Conservation (phyloP, 2,329 filamentous ascomycete genomes). For the Arthrobotrys sphaeroides region DNA sequence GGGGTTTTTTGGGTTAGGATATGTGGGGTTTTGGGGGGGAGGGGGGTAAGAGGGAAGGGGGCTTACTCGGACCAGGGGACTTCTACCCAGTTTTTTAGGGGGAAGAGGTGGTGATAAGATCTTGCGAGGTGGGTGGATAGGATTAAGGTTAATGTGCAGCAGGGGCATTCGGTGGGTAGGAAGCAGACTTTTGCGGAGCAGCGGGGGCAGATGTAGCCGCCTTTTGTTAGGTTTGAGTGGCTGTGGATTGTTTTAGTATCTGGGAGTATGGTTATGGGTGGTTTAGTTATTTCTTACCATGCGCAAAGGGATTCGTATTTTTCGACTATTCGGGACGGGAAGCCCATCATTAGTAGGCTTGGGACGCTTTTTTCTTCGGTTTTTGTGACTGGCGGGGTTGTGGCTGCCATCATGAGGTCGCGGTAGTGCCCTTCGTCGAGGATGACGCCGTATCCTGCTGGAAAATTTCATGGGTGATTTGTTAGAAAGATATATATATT, state of each 20-base stretch:
- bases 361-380: slow-evolving; percentile 69
- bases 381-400: slow-evolving; percentile 86
- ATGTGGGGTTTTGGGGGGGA: neutral
- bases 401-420: slow-evolving; percentile 86
- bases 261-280: too few relatives aligned
- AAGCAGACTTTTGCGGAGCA: slow-evolving; percentile 89
- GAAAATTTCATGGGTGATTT: neutral
- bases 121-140: slow-evolving; percentile 90
- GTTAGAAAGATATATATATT: neutral
- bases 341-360: slow-evolving; percentile 94
- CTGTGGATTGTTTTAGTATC: neutral
- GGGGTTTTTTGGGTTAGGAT: neutral
- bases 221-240: slow-evolving; percentile 60
- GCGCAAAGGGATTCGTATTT: slow-evolving; percentile 80
- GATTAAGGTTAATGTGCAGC: slow-evolving; percentile 90
- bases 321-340: slow-evolving; percentile 84
- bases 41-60: too few relatives aligned
- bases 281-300: slow-evolving; percentile 64
- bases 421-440: slow-evolving; percentile 87
- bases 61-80: slow-evolving; percentile 76
- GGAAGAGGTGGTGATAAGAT: slow-evolving; percentile 94
- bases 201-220: slow-evolving; percentile 89
- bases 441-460: slow-evolving; percentile 77
- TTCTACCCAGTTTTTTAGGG: slow-evolving; percentile 87
- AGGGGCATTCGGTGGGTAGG: slow-evolving; percentile 88